Evolutionary conservation across 2,329 filamentous ascomycete species (phyloP).

Genomic region (Sordariomycetes sp.): DNA sequence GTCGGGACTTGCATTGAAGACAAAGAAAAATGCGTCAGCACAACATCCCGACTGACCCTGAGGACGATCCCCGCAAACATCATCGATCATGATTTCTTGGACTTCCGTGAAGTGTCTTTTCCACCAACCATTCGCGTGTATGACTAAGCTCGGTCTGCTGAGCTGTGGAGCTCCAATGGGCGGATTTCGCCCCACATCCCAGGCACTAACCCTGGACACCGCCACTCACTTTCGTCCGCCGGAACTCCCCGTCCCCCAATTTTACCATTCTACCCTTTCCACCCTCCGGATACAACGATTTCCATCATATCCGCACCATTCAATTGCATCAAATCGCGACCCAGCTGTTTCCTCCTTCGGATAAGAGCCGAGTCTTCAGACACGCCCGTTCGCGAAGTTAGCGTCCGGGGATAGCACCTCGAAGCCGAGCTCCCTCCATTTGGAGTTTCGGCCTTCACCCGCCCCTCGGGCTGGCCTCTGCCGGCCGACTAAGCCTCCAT

Average conservation of each 20-base stretch:
- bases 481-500: background rate
- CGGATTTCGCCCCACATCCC: background rate
- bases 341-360: conserved; percentile 15
- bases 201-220: background rate
- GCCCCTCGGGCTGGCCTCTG: conserved; percentile 2
- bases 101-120: background rate
- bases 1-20: background rate
- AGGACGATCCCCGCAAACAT: background rate
- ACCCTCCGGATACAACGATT: conserved; percentile 26
- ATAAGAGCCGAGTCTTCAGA: conserved; percentile 12
- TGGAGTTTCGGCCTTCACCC: background rate
- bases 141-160: background rate
- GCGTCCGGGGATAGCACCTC: conserved; percentile 1
- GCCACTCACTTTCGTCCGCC: conserved; percentile 2
- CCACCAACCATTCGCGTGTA: background rate
- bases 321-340: conserved; percentile 10
- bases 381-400: conserved; percentile 5
- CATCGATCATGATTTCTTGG: background rate
- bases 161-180: background rate
- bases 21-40: background rate
- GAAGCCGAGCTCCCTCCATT: background rate
- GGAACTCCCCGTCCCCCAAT: background rate
- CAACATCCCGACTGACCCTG: background rate
- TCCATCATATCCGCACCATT: conserved; percentile 10
- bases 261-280: background rate